phyloP scores from a whole-genome alignment of 768 basidiomycete genomes.

The Asterophora lycoperdoides region DNA sequence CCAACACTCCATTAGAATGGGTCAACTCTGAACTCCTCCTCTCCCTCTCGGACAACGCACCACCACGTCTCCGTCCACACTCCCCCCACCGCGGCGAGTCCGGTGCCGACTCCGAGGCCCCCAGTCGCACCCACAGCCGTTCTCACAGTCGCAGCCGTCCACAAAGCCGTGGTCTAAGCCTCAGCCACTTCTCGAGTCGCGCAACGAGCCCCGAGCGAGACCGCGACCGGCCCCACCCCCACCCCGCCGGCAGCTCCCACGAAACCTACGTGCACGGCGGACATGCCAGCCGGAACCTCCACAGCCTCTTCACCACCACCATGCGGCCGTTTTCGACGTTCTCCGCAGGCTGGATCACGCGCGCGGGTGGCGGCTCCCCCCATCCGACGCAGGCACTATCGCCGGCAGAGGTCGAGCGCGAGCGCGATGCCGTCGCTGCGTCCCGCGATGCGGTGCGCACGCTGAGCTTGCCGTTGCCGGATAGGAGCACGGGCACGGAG shows the following conservation, averaged over 20 bases:
- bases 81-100: conserved; percentile 13
- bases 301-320: conserved; percentile 50
- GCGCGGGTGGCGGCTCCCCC: conserved; percentile 5
- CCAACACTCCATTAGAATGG: conserved; percentile 60
- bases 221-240: conserved; percentile 1
- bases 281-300: conserved; percentile 47
- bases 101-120: conserved; percentile 21
- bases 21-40: conserved; percentile 82
- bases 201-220: conserved; percentile 55
- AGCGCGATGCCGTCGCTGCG: conserved; percentile 2
- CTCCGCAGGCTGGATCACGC: conserved; percentile 34
- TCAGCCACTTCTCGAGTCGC: conserved; percentile 33
- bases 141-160: conserved; percentile 27
- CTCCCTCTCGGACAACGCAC: conserved; percentile 44
- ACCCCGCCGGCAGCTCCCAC: conserved; percentile 23
- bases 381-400: background rate
- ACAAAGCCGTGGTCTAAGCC: conserved; percentile 16
- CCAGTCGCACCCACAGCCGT: conserved; percentile 21
- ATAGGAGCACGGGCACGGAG: conserved; percentile 20
- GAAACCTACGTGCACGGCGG: conserved; percentile 52
- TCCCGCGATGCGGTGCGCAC: conserved; percentile 14
- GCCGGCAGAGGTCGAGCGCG: conserved; percentile 7
- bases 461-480: conserved; percentile 12
- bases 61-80: conserved; percentile 25
- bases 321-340: conserved; percentile 62